phyloP scores from a whole-genome alignment of 768 basidiomycete genomes.

The Dictyophora rubrovolvata region DNA sequence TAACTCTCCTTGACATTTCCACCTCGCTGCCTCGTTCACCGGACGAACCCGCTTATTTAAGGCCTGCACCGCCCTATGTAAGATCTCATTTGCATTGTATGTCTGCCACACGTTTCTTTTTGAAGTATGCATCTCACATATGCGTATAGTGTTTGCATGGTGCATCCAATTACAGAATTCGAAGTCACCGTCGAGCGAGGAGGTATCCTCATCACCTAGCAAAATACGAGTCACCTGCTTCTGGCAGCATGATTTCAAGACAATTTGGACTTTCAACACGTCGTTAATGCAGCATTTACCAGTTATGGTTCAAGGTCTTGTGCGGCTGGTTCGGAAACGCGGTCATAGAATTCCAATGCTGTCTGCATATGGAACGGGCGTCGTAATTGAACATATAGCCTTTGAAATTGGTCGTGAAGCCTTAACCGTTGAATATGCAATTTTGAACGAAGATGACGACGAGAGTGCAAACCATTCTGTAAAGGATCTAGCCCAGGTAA shows the following conservation, averaged over 20 bases:
- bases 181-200: conserved; percentile 19
- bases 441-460: conserved; percentile 68
- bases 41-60: conserved; percentile 84
- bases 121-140: conserved; percentile 5
- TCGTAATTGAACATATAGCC: conserved; percentile 66
- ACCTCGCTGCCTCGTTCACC: conserved; percentile 87
- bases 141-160: conserved; percentile 71
- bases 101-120: conserved; percentile 18
- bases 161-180: conserved; percentile 64
- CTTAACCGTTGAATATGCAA: conserved; percentile 71
- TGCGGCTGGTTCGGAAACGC: conserved; percentile 71
- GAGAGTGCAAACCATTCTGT: conserved; percentile 18
- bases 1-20: conserved; percentile 81
- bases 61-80: conserved; percentile 87
- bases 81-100: conserved; percentile 72
- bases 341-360: conserved; percentile 67
- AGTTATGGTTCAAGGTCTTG: conserved; percentile 72
- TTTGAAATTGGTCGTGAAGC: conserved; percentile 81
- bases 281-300: conserved; percentile 70
- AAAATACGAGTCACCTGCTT: conserved; percentile 79
- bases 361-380: conserved; percentile 68
- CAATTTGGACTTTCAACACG: conserved; percentile 68
- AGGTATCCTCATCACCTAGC: conserved; percentile 17
- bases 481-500: conserved; percentile 54
- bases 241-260: conserved; percentile 90